Conservation (phyloP, 1,284 basidiomycete genomes). For the Clitocybe nebularis region DNA sequence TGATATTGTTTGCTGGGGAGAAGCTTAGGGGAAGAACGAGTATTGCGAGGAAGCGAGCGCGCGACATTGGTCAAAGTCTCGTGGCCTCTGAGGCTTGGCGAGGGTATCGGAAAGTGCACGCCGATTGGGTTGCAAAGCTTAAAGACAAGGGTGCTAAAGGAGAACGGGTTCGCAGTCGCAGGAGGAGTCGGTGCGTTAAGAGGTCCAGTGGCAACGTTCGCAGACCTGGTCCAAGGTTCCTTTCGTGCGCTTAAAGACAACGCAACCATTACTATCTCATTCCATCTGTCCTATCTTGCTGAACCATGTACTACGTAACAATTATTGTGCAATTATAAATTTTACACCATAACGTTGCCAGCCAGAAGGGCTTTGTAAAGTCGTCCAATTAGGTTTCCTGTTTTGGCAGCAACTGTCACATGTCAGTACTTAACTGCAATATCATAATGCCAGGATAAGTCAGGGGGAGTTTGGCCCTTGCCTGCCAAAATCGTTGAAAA, state of each 20-base stretch:
- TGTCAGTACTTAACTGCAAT: no score
- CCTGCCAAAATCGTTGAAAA: no score
- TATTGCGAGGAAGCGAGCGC: slow-evolving; percentile 46
- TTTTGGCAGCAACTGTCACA: no score
- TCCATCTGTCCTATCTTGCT: background rate
- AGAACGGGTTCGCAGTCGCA: slow-evolving; percentile 3
- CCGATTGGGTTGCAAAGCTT: slow-evolving; percentile 31
- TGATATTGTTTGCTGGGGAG: slow-evolving; percentile 37
- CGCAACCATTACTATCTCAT: background rate
- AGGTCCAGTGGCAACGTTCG: background rate
- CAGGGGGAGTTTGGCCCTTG: no score
- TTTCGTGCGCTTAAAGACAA: background rate
- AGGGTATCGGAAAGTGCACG: slow-evolving; percentile 33
- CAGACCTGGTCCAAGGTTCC: background rate
- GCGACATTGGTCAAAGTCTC: slow-evolving; percentile 34
- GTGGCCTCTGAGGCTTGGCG: slow-evolving; percentile 32
- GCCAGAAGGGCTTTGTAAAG: no score
- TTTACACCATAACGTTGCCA: no score
- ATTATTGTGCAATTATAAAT: background rate
- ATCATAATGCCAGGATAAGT: no score
- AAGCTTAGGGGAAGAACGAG: slow-evolving; percentile 33
- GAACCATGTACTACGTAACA: slow-evolving; percentile 4
- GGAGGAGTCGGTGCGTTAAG: background rate
- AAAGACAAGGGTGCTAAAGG: slow-evolving; percentile 17
- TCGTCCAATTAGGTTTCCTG: no score